phyloP scores from a whole-genome alignment of 1,284 basidiomycete genomes.

The Malassezia furfur region DNA sequence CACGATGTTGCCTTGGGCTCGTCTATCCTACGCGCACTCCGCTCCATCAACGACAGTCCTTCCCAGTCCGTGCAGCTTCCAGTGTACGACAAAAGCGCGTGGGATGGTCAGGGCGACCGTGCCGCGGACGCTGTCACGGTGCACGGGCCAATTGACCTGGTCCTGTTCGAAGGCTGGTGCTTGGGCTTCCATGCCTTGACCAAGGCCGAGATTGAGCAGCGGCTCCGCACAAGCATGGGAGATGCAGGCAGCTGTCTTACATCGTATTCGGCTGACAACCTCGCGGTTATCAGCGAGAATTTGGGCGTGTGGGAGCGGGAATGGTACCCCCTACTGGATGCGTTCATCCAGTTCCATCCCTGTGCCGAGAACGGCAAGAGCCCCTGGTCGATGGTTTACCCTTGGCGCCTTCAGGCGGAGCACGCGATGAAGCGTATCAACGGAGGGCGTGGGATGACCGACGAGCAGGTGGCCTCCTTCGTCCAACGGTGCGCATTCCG shows the following conservation, averaged over 20 bases:
- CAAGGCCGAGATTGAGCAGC: slow-evolving; percentile 45
- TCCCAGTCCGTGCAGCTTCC: slow-evolving; percentile 56
- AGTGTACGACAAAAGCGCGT: slow-evolving; percentile 74
- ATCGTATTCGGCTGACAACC: slow-evolving; percentile 50
- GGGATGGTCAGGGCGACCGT: slow-evolving; percentile 72
- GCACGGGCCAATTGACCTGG: slow-evolving; percentile 61
- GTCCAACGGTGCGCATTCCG: slow-evolving; percentile 19
- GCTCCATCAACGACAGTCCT: slow-evolving; percentile 41
- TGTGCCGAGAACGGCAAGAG: background rate
- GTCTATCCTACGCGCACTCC: slow-evolving; percentile 54
- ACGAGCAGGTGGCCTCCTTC: slow-evolving; percentile 64
- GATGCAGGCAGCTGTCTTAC: slow-evolving; percentile 29
- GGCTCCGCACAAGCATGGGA: slow-evolving; percentile 20
- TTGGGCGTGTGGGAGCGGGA: slow-evolving; percentile 56
- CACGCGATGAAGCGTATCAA: slow-evolving; percentile 71
- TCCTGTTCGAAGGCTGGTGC: slow-evolving; percentile 65
- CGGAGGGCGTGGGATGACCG: slow-evolving; percentile 75
- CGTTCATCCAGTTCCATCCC: slow-evolving; percentile 56
- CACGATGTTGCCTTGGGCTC: slow-evolving; percentile 66
- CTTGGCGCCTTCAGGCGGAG: slow-evolving; percentile 77
- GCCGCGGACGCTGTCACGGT: slow-evolving; percentile 50
- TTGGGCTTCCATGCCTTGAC: slow-evolving; percentile 50
- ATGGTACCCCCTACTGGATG: slow-evolving; percentile 62
- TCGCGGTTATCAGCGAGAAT: slow-evolving; percentile 58
- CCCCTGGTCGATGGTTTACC: slow-evolving; percentile 30